These are phyloP conservation scores for Plasmodium inui DNA, from an alignment of 169 alveolate species.

Conservation along the genomic window DNA sequence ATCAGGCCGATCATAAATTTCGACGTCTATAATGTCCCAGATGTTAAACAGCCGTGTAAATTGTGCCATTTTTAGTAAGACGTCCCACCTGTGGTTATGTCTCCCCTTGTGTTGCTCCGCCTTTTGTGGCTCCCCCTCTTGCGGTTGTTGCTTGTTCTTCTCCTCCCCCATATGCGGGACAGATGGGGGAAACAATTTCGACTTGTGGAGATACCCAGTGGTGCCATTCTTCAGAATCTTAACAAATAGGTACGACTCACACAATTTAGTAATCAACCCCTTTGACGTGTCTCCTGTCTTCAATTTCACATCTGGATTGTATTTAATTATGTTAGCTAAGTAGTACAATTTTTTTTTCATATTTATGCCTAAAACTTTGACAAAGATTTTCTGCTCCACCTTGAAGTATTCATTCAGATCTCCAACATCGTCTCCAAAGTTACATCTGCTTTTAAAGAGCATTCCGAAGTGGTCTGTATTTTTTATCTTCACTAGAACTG, in stretches of 20 bases:
- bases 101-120: background rate
- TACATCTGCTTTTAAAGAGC: constrained; percentile 46
- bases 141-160: too few species aligned
- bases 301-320: constrained; percentile 33
- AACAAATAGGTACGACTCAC: constrained; percentile 46
- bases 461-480: constrained; percentile 18
- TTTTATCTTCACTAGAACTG: background rate
- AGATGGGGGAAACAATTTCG: constrained; percentile 7
- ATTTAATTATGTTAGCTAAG: constrained; percentile 34
- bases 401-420: constrained; percentile 35
- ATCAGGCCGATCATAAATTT: constrained; percentile 9
- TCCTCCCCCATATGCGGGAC: background rate
- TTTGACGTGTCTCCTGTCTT: constrained; percentile 34
- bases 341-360: constrained; percentile 26
- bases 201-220: constrained; percentile 43
- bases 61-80: background rate
- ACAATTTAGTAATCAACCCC: constrained; percentile 55
- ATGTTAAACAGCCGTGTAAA: constrained; percentile 38
- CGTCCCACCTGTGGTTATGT: background rate
- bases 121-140: too few species aligned
- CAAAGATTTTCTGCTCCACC: constrained; percentile 16
- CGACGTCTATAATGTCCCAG: constrained; percentile 71
- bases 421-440: constrained; percentile 47
- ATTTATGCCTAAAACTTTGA: constrained; percentile 39
- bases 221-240: constrained; percentile 63